phyloP scores from a whole-genome alignment of 352 stramenopile species.

The Peronospora farinosa region DNA sequence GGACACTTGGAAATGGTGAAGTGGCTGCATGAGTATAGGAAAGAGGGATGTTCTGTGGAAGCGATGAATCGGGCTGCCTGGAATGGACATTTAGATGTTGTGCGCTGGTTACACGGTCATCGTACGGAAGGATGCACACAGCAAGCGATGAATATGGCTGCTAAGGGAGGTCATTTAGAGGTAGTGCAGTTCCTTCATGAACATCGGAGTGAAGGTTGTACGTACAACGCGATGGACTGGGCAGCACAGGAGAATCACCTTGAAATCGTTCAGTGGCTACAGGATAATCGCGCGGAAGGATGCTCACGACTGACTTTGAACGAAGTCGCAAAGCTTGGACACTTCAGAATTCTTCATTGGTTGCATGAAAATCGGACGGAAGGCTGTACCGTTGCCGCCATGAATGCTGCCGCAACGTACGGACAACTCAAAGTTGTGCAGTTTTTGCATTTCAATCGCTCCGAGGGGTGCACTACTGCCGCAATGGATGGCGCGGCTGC shows the following conservation, averaged over 20 bases:
- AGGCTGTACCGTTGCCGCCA: conserved; percentile 23
- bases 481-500: conserved; percentile 34
- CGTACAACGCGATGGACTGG: conserved; percentile 33
- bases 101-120: conserved; percentile 25
- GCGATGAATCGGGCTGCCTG: conserved; percentile 30
- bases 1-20: conserved; percentile 26
- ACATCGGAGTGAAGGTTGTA: conserved; percentile 25
- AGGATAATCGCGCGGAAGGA: conserved; percentile 25
- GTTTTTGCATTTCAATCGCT: conserved; percentile 30
- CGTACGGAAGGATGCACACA: conserved; percentile 25
- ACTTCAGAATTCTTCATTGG: conserved; percentile 27
- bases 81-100: conserved; percentile 24
- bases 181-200: conserved; percentile 30
- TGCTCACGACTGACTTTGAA: conserved; percentile 32
- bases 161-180: conserved; percentile 24
- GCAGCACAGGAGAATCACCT: conserved; percentile 23
- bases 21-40: conserved; percentile 26
- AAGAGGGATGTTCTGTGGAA: conserved; percentile 25
- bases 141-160: conserved; percentile 32
- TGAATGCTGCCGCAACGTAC: conserved; percentile 27
- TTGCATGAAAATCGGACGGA: conserved; percentile 24
- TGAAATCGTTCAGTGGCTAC: conserved; percentile 27
- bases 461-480: conserved; percentile 25
- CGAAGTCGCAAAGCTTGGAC: conserved; percentile 24
- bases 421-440: conserved; percentile 27